phyloP scores from a whole-genome alignment of 805 yeast genomes.

The Suhomyces kilbournensis region DNA sequence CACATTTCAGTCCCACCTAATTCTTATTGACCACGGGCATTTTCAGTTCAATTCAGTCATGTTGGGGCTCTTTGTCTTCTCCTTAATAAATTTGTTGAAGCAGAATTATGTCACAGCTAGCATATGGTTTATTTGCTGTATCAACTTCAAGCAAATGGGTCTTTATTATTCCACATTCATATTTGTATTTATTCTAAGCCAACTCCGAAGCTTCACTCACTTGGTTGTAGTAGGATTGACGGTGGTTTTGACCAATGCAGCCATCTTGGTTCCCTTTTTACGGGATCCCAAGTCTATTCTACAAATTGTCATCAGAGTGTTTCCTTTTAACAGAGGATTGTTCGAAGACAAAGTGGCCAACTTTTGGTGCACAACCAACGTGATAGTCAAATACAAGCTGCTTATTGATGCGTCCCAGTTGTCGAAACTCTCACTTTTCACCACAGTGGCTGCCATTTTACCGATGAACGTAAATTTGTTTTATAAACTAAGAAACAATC shows the following conservation, averaged over 20 bases:
- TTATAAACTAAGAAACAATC: slow-evolving; percentile 9
- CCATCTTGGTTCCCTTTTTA: slow-evolving; percentile 54
- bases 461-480: slow-evolving; percentile 19
- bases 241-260: slow-evolving; percentile 52
- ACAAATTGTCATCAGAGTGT: slow-evolving; percentile 66
- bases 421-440: slow-evolving; percentile 52
- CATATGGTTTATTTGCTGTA: slow-evolving; percentile 69
- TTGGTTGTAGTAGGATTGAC: slow-evolving; percentile 62
- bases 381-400: slow-evolving; percentile 65
- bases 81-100: slow-evolving; percentile 63
- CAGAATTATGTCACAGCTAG: slow-evolving; percentile 68
- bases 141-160: slow-evolving; percentile 94
- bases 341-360: slow-evolving; percentile 98
- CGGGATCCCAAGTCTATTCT: slow-evolving; percentile 35
- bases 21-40: slow-evolving; percentile 93
- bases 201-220: slow-evolving; percentile 43
- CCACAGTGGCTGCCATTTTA: slow-evolving; percentile 44
- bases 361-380: slow-evolving; percentile 94
- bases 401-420: slow-evolving; percentile 55
- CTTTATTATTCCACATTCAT: slow-evolving; percentile 88
- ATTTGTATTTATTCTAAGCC: slow-evolving; percentile 73
- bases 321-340: slow-evolving; percentile 89
- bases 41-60: slow-evolving; percentile 93
- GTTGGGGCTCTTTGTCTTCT: slow-evolving; percentile 77
- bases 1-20: slow-evolving; percentile 78